Evolutionary conservation across 352 stramenopile species (phyloP).

Genomic region (Pythium phragmiticola): DNA sequence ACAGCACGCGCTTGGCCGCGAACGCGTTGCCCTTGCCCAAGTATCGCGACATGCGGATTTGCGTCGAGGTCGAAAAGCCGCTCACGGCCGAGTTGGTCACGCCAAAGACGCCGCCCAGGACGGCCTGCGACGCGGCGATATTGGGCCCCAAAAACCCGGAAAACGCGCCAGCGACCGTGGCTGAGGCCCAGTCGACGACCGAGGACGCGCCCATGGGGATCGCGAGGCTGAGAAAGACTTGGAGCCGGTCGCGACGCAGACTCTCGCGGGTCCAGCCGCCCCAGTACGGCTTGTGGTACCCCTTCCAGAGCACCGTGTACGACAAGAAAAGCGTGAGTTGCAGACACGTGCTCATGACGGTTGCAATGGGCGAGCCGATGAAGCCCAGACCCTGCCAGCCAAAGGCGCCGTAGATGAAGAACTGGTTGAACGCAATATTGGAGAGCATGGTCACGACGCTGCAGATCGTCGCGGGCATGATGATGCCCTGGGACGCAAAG

Average conservation of each 20-base stretch:
- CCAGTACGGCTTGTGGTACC: slow-evolving; percentile 52
- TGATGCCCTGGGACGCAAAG: slow-evolving; percentile 42
- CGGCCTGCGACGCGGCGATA: slow-evolving; percentile 44
- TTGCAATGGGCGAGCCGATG: slow-evolving; percentile 46
- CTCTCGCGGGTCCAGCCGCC: slow-evolving; percentile 42
- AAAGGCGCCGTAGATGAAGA: slow-evolving; percentile 43
- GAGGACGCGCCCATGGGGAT: slow-evolving; percentile 52
- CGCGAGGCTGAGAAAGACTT: slow-evolving; percentile 48
- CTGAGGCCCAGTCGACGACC: slow-evolving; percentile 48
- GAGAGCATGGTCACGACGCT: slow-evolving; percentile 38
- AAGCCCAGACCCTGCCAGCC: slow-evolving; percentile 37
- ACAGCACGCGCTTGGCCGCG: slow-evolving; percentile 44
- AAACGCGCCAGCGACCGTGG: slow-evolving; percentile 41
- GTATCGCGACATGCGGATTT: slow-evolving; percentile 57
- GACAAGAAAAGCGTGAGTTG: slow-evolving; percentile 43
- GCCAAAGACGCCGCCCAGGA: slow-evolving; percentile 45
- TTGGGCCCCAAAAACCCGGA: slow-evolving; percentile 47
- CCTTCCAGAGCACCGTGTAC: slow-evolving; percentile 51
- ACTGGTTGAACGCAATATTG: slow-evolving; percentile 43
- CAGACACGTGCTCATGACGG: slow-evolving; percentile 43
- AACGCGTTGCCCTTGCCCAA: slow-evolving; percentile 42
- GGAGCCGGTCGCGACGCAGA: slow-evolving; percentile 37
- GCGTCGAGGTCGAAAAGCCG: slow-evolving; percentile 46
- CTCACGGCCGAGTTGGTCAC: slow-evolving; percentile 46
- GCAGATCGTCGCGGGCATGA: slow-evolving; percentile 44